Evolutionary conservation across 257 asterid genomes (phyloP).

Genomic region (Solanum pennellii): DNA sequence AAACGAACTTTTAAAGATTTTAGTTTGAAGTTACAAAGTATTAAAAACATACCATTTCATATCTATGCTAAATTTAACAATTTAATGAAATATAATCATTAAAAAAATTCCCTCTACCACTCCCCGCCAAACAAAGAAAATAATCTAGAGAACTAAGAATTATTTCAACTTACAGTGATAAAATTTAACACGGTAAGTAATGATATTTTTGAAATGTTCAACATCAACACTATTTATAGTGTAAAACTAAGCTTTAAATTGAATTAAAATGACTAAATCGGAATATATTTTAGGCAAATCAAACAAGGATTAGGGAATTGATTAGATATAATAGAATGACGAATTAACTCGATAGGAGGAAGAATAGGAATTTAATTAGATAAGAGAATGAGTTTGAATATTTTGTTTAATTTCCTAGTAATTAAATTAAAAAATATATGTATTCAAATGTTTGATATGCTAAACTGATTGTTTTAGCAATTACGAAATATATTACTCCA

Average conservation of each 20-base stretch:
- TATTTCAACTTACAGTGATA: not conserved
- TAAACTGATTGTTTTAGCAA: too few species aligned
- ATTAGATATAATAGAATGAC: not conserved
- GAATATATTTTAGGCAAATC: not conserved
- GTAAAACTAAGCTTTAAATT: not conserved
- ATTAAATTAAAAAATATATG: too few species aligned
- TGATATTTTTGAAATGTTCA: not conserved
- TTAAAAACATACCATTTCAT: not conserved
- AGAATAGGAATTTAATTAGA: too few species aligned
- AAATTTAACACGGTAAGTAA: not conserved
- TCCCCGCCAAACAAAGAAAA: not conserved
- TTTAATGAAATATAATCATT: not conserved
- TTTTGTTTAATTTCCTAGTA: too few species aligned
- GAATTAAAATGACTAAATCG: not conserved
- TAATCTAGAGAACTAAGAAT: not conserved
- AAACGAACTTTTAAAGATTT: not conserved
- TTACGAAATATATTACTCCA: too few species aligned
- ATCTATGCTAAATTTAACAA: too few species aligned
- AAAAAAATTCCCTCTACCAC: too few species aligned
- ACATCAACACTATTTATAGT: not conserved
- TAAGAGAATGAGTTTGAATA: too few species aligned
- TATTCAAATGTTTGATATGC: too few species aligned
- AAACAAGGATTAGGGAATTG: not conserved
- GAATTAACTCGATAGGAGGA: too few species aligned
- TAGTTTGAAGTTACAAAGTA: not conserved